Conservation (phyloP, 495 filamentous ascomycete species). For the Lentithecium fluviatile region DNA sequence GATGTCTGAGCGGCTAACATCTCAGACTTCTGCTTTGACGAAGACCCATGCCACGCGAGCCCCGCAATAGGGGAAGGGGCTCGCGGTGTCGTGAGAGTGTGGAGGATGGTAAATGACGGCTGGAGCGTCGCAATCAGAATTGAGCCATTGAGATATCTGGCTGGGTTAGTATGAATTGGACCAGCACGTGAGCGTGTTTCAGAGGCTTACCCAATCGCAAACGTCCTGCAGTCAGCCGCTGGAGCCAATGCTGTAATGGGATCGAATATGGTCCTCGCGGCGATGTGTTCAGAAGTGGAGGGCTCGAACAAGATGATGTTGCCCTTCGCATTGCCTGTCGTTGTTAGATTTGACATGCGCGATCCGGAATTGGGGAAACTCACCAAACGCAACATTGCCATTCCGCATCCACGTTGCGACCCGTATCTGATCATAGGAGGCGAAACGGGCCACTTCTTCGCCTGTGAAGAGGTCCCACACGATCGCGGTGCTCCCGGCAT, state of each 20-base stretch:
- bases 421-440: slow-evolving; percentile 80
- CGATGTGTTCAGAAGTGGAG: slow-evolving; percentile 87
- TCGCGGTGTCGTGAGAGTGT: slow-evolving; percentile 80
- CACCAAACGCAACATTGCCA: slow-evolving; percentile 96
- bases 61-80: slow-evolving; percentile 83
- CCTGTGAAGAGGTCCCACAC: slow-evolving; percentile 97
- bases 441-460: slow-evolving; percentile 83
- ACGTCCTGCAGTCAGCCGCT: slow-evolving; percentile 88
- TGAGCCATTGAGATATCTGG: slow-evolving; percentile 90
- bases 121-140: slow-evolving; percentile 86
- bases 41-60: slow-evolving; percentile 97
- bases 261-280: slow-evolving; percentile 88
- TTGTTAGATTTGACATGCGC: slow-evolving; percentile 9
- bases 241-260: slow-evolving; percentile 91
- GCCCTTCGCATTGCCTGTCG: slow-evolving; percentile 78
- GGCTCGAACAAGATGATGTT: slow-evolving; percentile 96
- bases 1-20: slow-evolving; percentile 93
- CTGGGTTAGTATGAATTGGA: slow-evolving; percentile 14
- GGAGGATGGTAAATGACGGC: slow-evolving; percentile 90
- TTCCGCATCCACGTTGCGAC: slow-evolving; percentile 95
- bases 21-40: slow-evolving; percentile 93
- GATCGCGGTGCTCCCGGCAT: slow-evolving; percentile 86
- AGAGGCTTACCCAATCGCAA: slow-evolving; percentile 81
- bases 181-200: slow-evolving; percentile 1
- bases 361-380: slow-evolving; percentile 25